Conservation (phyloP, 2,329 filamentous ascomycete species). For the Penicillium sp. region DNA sequence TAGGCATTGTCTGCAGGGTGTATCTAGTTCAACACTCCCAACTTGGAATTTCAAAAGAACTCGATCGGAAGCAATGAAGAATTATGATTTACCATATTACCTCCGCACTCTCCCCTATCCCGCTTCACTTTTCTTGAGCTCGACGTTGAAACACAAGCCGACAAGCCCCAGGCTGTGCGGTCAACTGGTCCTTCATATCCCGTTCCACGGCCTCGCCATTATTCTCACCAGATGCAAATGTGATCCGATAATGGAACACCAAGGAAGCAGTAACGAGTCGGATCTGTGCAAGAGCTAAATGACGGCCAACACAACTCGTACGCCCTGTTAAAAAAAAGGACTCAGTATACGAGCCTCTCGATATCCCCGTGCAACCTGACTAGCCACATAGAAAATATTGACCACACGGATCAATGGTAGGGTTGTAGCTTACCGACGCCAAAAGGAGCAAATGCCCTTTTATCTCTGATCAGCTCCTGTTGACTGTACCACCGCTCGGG, state of each 20-base stretch:
- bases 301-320: slow-evolving; percentile 5
- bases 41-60: background rate
- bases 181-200: slow-evolving; percentile 7
- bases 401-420: background rate
- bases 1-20: background rate
- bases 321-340: background rate
- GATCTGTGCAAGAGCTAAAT: slow-evolving; percentile 6
- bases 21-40: background rate
- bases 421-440: slow-evolving; percentile 11
- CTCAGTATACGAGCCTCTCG: background rate
- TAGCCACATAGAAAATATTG: background rate
- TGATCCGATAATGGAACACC: background rate
- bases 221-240: slow-evolving; percentile 1
- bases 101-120: background rate
- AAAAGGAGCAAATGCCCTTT: slow-evolving; percentile 19
- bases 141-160: background rate
- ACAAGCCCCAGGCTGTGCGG: slow-evolving; percentile 3
- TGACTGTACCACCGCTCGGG: slow-evolving; percentile 32
- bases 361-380: background rate
- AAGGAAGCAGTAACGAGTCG: background rate
- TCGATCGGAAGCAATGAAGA: background rate
- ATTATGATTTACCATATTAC: background rate
- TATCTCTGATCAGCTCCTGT: slow-evolving; percentile 18
- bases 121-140: background rate
- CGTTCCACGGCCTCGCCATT: slow-evolving; percentile 1